Base-by-base conservation (phyloP, 257 asterid species). In the Plectranthus barbatus region DNA sequence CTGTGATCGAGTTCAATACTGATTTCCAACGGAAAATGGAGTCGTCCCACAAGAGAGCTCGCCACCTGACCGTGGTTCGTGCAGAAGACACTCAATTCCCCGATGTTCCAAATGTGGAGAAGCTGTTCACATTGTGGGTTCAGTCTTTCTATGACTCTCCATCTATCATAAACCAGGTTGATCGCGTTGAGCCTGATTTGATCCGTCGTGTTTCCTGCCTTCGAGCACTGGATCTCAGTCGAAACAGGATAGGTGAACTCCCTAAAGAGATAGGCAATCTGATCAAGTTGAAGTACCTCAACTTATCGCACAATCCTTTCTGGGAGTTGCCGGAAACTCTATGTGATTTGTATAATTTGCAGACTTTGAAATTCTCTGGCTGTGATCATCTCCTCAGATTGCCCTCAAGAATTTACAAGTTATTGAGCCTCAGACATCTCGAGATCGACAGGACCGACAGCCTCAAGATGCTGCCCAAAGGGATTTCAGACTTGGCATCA, bases 261-360 rank as follows among this genome's bases (percentile, higher is more conserved):
- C 84, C 93, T 2, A 61, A 64, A 7, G 86, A 82, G 49, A 63
- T 87, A 1, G 81, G 81, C 36, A 70, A 62, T 33, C 46, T 80
- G 72, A 57, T 59, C 31, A 81, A 68, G 47, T 33, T 87, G 77
- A 84, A 81, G 75, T 77, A 68, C 71, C 80, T 86, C 7, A 86
- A 86, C 77, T 60, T 86, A 37, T 86, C 95, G 56, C 83, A 84
- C 59, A 87, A 87, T 61, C 95, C 95, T 17, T 70, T 87, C 4
- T 49, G 56, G 70, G 85, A 80, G 51, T 36, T 87, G 56, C 93
- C 93, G 3, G 59, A 67, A 48, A 73, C 74, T 10, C 36, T 87
- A 12, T 82, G 86, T 67, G 85, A 78, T 42, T 60, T 84, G 68
- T 79, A 51, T 68, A 80, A 71, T 67, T 64, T 87, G 72, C 90